These are phyloP conservation scores for Micromonas commoda DNA, from an alignment of 139 green algal genomes.

Conservation along the genomic window DNA sequence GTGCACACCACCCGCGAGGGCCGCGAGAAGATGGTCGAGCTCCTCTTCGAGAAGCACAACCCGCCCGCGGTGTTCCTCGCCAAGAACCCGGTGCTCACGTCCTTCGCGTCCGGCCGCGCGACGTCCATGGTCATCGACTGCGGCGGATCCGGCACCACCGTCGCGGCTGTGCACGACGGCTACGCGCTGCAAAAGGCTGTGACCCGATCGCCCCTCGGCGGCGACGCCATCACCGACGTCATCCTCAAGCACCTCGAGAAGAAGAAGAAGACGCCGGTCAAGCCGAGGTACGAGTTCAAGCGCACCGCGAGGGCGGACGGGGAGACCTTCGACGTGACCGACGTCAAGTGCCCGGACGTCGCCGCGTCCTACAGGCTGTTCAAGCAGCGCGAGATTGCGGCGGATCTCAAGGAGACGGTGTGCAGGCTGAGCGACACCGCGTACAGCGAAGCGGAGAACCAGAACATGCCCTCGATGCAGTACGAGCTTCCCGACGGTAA, in stretches of 20 bases:
- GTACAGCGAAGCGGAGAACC: constrained; percentile 56
- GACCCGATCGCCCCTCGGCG: constrained; percentile 25
- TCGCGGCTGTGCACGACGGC: constrained; percentile 86
- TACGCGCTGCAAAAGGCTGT: constrained; percentile 73
- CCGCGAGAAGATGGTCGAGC: constrained; percentile 60
- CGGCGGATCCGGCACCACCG: constrained; percentile 58
- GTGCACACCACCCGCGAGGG: constrained; percentile 52
- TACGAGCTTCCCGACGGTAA: constrained; percentile 75
- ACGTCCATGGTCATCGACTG: constrained; percentile 84
- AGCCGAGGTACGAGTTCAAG: constrained; percentile 31
- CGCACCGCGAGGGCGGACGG: constrained; percentile 13
- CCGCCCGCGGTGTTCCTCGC: constrained; percentile 78
- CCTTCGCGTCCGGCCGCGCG: constrained; percentile 77
- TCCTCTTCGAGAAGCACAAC: constrained; percentile 82
- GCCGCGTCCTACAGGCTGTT: constrained; percentile 43
- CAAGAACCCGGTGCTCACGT: constrained; percentile 75
- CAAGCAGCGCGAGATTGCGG: constrained; percentile 49
- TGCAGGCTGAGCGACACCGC: constrained; percentile 69
- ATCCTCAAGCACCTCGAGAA: constrained; percentile 25
- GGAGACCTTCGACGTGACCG: not conserved
- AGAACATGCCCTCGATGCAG: constrained; percentile 62
- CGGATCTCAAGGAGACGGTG: constrained; percentile 75
- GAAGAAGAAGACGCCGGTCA: constrained; percentile 8
- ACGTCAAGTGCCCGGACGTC: constrained; percentile 14
- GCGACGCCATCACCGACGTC: constrained; percentile 25